phyloP scores from a whole-genome alignment of 2,329 filamentous ascomycete species.

The Diaporthe nobilis region DNA sequence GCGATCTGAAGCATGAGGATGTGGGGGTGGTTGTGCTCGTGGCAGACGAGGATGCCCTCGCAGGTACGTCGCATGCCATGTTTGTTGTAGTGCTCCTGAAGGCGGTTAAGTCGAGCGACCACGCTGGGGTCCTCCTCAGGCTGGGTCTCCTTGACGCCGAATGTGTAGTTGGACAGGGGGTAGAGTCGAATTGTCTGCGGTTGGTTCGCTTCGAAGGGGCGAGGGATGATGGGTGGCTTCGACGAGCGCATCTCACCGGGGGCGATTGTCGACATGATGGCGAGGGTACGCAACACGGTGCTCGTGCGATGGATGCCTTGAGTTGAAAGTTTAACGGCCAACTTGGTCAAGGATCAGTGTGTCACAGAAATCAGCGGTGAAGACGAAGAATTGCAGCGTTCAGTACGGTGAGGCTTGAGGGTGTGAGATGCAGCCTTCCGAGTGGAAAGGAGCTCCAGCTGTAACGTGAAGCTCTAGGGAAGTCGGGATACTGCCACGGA shows the following conservation, averaged over 20 bases:
- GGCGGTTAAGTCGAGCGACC: constrained; percentile 88
- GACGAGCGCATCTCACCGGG: constrained; percentile 81
- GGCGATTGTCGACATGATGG: constrained; percentile 87
- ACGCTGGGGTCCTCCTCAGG: constrained; percentile 98
- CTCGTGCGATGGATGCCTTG: not conserved
- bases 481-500: constrained; percentile 23
- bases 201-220: constrained; percentile 90
- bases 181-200: constrained; percentile 91
- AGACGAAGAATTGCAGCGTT: not conserved
- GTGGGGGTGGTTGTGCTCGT: constrained; percentile 99
- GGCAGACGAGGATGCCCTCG: constrained; percentile 96
- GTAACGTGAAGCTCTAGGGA: constrained; percentile 20
- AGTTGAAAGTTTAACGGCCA: not conserved
- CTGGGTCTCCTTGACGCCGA: constrained; percentile 98
- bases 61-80: constrained; percentile 98
- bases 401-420: not conserved
- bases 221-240: constrained; percentile 82
- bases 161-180: constrained; percentile 98
- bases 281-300: not conserved
- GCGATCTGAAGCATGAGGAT: constrained; percentile 99
- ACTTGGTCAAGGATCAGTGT: not conserved
- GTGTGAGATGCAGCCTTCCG: not conserved
- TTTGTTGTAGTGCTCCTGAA: constrained; percentile 94
- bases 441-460: constrained; percentile 11
- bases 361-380: not conserved